Evolutionary conservation across 2,329 filamentous ascomycete species (phyloP), one percentile per base, ranked within the genome.

Genomic region (Niveomyces coronatus): DNA sequence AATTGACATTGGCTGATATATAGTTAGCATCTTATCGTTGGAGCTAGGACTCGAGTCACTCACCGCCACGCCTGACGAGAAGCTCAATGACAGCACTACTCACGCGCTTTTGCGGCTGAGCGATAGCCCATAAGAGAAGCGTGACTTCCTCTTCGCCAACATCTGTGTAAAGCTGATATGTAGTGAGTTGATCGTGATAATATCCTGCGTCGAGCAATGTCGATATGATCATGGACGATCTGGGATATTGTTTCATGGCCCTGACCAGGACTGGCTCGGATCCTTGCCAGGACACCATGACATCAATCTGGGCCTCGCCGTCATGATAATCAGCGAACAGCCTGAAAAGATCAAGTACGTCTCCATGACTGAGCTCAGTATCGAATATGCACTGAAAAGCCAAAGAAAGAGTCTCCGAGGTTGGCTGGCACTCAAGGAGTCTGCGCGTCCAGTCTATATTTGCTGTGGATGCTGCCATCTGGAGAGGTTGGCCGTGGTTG

Each of bases 61-160:
- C 47, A 61, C 59, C 56, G 32, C 34, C 68, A 49, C 44, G 64
- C 51, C 49, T 57, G n/a, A 82, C 56, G 15, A 82, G 58, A 33
- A 74, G 54, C 44, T 71, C 62, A 39, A 83, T 70, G 30, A 81
- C 57, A 4, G 61, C 53, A 23, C 70, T 74, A 53, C 74, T 78
- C 35, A 81, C 65, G 43, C 67, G 68, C 53, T 80, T 81, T 45
- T 79, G 73, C 0, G 74, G 72, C 44, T 80, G 75, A 6, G 73
- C 57, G 36, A 82, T 61, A 0, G 74, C 67, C 77, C 77, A 82
- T 35, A 70, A 58, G 7, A 82, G 56, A 3, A 78, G 58, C 2
- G 71, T 72, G 31, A 77, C 64, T 9, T 63, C 57, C 51, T 83
- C 77, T 3, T 64, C 67, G 2, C 68, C 63, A 0, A 66, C 43